phyloP scores from a whole-genome alignment of 2,329 filamentous ascomycete species.

The Amauroascus niger region DNA sequence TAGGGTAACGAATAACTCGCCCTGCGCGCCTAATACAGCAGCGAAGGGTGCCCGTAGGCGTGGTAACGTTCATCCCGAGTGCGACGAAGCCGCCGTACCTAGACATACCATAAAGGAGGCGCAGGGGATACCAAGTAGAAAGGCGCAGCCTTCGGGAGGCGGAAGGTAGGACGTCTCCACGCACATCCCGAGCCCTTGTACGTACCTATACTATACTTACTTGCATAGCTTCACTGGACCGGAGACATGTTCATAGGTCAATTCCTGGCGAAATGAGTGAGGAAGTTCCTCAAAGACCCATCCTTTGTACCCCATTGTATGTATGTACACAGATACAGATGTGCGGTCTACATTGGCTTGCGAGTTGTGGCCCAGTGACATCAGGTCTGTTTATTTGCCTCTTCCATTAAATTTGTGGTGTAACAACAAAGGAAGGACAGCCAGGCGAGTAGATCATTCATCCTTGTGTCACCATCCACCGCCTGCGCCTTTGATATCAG shows the following conservation, averaged over 20 bases:
- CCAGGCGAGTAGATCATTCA: constrained; percentile 1
- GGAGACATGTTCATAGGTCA: background rate
- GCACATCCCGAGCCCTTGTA: background rate
- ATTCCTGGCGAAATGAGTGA: background rate
- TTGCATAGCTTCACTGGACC: background rate
- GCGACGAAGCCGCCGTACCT: too few species aligned
- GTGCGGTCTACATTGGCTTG: background rate
- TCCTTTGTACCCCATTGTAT: background rate
- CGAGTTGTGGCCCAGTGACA: background rate
- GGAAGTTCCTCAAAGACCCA: background rate
- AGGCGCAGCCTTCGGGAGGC: background rate
- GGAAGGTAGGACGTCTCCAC: background rate
- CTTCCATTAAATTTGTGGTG: background rate
- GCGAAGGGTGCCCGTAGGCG: too few species aligned
- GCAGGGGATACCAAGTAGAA: background rate
- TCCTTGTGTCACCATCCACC: constrained; percentile 1
- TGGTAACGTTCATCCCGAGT: background rate
- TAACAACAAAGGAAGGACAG: constrained; percentile 1
- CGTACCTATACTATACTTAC: background rate
- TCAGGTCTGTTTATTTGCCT: background rate
- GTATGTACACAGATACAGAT: background rate
- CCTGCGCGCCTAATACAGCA: too few species aligned
- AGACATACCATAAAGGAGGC: background rate
- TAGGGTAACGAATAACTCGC: too few species aligned
- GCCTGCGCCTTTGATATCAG: background rate